Base-by-base conservation (phyloP, 148 eudicot genomes). In the Limonium bicolor region DNA sequence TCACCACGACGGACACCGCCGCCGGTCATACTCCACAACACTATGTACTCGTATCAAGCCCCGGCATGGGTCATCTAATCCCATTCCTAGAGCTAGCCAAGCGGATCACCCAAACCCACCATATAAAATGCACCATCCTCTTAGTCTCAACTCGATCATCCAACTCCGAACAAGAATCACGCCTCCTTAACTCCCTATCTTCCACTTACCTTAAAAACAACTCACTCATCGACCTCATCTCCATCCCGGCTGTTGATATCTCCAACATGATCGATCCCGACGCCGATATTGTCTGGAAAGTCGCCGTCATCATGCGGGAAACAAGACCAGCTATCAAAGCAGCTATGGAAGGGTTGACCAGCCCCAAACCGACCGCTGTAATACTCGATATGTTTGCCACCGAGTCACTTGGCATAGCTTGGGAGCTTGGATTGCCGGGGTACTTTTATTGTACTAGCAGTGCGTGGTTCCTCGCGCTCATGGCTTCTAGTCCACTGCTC, bases 171-270 rank as follows among this genome's bases (percentile, higher is more conserved):
- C 11, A 15, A 2, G 2, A 32, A 32, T 32, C 2, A 32, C 36
- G 11, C 13, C 11, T 2, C 11, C 3, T 15, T 10, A 32, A 32
- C 2, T 32, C 11, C 4, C 42, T 8, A 6, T 6, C 6, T 2
- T 17, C 42, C 3, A 13, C 9, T 1, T 8, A 5, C 2, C 39
- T 13, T 16, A 13, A 35, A 21, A 7, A 12, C n/a, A 4, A 12
- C 37, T 8, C 45, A 7, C n/a, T 4, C 2, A 35, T 46, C 22
- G 20, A 63, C 10, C n/a, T 63, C 2, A 24, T 63, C 17, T 20
- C 37, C 7, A 35, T 68, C 14, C 82, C 78, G 4, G 59, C 55
- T 3, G 62, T 58, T 1, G 76, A 74, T 56, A 32, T 68, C 36
- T 70, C 73, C 7, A 28, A 24, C 53, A 35, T 52, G 16, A 33